phyloP scores from a whole-genome alignment of 78 protist species.

The Dictyostelium brefeldianum region DNA sequence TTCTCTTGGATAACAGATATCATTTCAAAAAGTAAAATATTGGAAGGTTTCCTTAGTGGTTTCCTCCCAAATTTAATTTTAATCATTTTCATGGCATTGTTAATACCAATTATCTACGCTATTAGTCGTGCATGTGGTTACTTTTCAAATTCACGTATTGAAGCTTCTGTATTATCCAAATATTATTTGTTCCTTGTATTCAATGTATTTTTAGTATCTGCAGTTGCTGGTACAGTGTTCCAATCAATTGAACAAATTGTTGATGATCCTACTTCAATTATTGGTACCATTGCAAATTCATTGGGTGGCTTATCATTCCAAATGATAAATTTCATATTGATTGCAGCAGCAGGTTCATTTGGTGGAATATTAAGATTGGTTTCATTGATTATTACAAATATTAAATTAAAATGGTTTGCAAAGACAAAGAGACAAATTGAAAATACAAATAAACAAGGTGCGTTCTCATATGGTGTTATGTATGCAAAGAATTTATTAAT shows the following conservation, averaged over 20 bases:
- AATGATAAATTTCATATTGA: constrained; percentile 73
- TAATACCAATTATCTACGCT: constrained; percentile 58
- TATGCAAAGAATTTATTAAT: constrained; percentile 40
- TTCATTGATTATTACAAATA: constrained; percentile 1
- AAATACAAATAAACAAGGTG: neutral
- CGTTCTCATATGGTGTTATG: constrained; percentile 19
- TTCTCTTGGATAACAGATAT: constrained; percentile 70
- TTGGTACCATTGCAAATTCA: constrained; percentile 44
- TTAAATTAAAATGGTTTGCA: constrained; percentile 26
- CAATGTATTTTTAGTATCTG: constrained; percentile 82
- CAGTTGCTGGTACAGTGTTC: constrained; percentile 82
- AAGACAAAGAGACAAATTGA: constrained; percentile 63
- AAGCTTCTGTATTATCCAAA: constrained; percentile 53
- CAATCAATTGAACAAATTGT: constrained; percentile 73
- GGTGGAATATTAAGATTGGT: constrained; percentile 1
- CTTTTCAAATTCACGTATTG: constrained; percentile 23
- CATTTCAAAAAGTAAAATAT: constrained; percentile 10
- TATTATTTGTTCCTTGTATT: constrained; percentile 74
- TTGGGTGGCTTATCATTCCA: constrained; percentile 62
- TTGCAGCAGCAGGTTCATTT: constrained; percentile 45
- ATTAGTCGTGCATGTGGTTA: constrained; percentile 29
- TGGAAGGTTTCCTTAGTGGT: constrained; percentile 83
- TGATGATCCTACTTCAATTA: constrained; percentile 33
- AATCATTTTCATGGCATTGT: constrained; percentile 71
- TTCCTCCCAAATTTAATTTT: constrained; percentile 66